Percentiles rank a stretch among this genome's conserved stretches.
These are phyloP conservation scores for Sicyos edulis DNA, from an alignment of 306 rosid species.

Conservation along the genomic window DNA sequence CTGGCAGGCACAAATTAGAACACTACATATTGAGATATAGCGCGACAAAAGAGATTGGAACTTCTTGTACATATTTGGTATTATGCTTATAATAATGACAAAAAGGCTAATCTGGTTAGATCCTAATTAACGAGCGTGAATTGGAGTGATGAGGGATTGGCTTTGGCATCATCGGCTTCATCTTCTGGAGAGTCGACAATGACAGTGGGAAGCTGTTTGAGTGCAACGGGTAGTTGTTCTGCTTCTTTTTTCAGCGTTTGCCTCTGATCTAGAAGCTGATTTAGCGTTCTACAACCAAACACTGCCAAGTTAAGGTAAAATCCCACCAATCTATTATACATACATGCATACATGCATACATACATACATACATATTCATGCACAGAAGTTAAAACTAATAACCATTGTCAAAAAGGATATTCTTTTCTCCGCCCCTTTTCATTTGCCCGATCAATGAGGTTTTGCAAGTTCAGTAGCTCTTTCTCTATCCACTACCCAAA, in stretches of 20 bases:
- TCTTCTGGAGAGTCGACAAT: slow-evolving; percentile 14
- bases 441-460: slow-evolving; percentile 31
- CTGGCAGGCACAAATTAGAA: neutral
- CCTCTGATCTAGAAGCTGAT: slow-evolving; percentile 24
- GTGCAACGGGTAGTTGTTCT: slow-evolving; percentile 8
- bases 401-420: slow-evolving; percentile 33
- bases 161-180: neutral
- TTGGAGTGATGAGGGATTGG: neutral
- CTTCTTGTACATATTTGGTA: neutral
- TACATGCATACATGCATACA: no score
- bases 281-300: slow-evolving; percentile 24
- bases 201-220: slow-evolving; percentile 26
- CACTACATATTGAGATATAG: neutral
- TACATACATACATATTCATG: neutral
- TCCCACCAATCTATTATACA: no score
- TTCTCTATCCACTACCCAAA: slow-evolving; percentile 30
- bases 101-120: neutral
- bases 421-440: slow-evolving; percentile 42
- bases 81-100: neutral
- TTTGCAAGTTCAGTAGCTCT: slow-evolving; percentile 34
- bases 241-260: slow-evolving; percentile 29
- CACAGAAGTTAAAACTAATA: neutral
- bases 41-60: neutral
- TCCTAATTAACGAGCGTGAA: neutral
- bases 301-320: slow-evolving; percentile 22